Evolutionary conservation across 495 filamentous ascomycete genomes (phyloP), one percentile per base, ranked within the genome.

Genomic region (Lindgomyces ingoldianus): DNA sequence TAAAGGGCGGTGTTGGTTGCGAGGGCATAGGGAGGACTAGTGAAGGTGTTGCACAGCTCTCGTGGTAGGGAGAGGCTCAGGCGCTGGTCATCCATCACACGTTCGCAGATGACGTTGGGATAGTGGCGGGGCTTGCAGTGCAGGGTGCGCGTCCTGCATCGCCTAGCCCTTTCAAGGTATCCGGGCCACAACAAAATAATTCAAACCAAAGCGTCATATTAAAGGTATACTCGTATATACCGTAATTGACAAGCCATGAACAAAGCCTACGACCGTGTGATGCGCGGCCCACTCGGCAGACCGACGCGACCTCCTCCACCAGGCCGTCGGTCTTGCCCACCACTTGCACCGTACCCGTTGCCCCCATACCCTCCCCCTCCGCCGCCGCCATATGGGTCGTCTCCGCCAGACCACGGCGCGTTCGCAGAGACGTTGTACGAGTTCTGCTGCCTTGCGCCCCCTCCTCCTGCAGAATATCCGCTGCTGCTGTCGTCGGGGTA

Each of bases 251-350:
- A n/a, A n/a, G n/a, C n/a, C n/a, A n/a, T n/a, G n/a, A n/a, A n/a
- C n/a, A n/a, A n/a, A n/a, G n/a, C n/a, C n/a, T n/a, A n/a, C n/a
- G n/a, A n/a, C n/a, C n/a, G n/a, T n/a, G n/a, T n/a, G 51, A 65
- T 60, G 64, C 80, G 72, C 11, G 83, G 81, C 18, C 81, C 80
- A 56, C 74, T 81, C 27, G 81, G 83, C 51, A 85, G 65, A 41
- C 83, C 82, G 52, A 76, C 70, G 47, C 76, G 71, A 9, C 73
- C 69, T 36, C 78, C 67, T 41, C 73, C 71, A 18, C 47, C 63
- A 16, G 55, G 33, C 19, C 49, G 58, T 42, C 46, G 62, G n/a
- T 54, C 29, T 26, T 36, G 56, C 36, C 25, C 41, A 26, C 42
- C n/a, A n/a, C n/a, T n/a, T n/a, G n/a, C 39, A 18, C 42, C 24